Percentiles rank a stretch among this genome's conserved stretches.
Evolutionary conservation across 495 filamentous ascomycete genomes (phyloP).

Genomic region (Chaetomidium leptoderma): DNA sequence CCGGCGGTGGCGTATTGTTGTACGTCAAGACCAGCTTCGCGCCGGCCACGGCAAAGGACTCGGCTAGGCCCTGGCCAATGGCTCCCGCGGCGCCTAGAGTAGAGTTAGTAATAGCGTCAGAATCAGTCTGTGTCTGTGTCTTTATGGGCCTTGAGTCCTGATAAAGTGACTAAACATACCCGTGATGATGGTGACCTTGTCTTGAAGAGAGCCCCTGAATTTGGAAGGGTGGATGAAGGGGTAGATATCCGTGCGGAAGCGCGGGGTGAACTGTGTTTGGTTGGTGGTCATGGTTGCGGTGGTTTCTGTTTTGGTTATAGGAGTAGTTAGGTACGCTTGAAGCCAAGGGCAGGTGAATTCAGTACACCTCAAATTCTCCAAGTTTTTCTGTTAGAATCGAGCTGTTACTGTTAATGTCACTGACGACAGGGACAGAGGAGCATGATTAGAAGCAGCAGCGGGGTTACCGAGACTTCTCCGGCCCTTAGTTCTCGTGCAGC

Average conservation of each 20-base stretch:
- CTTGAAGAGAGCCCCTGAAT: slow-evolving; percentile 28
- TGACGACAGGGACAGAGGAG: too few species aligned
- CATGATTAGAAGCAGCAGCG: too few species aligned
- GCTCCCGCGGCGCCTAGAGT: slow-evolving; percentile 28
- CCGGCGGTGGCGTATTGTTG: slow-evolving; percentile 31
- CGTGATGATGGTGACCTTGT: slow-evolving; percentile 33
- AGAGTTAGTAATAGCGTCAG: background rate
- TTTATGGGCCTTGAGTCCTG: too few species aligned
- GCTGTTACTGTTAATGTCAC: too few species aligned
- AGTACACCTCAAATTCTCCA: too few species aligned
- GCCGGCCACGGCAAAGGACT: slow-evolving; percentile 35
- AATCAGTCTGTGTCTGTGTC: too few species aligned
- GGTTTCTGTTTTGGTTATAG: slow-evolving; percentile 4
- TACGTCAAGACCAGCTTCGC: slow-evolving; percentile 33
- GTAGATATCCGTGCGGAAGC: slow-evolving; percentile 33
- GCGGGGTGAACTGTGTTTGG: slow-evolving; percentile 25
- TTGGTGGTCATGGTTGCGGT: slow-evolving; percentile 1
- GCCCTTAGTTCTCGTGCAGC: background rate
- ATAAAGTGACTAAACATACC: slow-evolving; percentile 20
- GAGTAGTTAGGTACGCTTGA: too few species aligned
- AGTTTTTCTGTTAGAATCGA: too few species aligned
- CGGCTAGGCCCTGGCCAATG: slow-evolving; percentile 31
- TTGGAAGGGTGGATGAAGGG: slow-evolving; percentile 33
- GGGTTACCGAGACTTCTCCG: slow-evolving; percentile 9
- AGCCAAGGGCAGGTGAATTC: too few species aligned